Evolutionary conservation across 2,329 filamentous ascomycete genomes (phyloP), one percentile per base, ranked within the genome.

Genomic region (Trichoderma hamatum): DNA sequence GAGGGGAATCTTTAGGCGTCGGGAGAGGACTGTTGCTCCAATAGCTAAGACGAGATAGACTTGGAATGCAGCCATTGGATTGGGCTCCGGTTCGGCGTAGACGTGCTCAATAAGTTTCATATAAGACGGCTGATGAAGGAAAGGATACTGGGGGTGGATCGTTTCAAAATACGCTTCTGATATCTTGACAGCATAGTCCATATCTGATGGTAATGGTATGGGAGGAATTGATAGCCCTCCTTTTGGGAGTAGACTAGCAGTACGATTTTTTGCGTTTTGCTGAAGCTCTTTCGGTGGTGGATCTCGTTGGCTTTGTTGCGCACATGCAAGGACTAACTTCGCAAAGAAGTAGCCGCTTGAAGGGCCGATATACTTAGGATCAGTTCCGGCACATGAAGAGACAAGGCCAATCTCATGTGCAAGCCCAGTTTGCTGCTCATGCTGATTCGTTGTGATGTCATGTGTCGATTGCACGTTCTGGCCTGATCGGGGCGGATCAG

Each of bases 261-360:
- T 11, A 39, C 34, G 34, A 39, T 16, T 39, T 16, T 30, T 34
- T 7, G 34, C 21, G 28, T 30, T 36, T 43, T 28, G 34, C 9
- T 60, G 34, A 14, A n/a, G 34, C 24, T 43, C 13, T 3, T 24
- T 43, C 1, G 39, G 21, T 16, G 21, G 21, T n/a, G 24, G 56
- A 4, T 11, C 28, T 39, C 13, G 34, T 39, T 39, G 34, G 34
- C 34, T 14, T 39, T 16, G 13, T 39, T 39, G 34, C 34, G 34
- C 34, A 39, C 34, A 39, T 39, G 34, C 34, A 34, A 39, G 34
- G 11, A 43, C 21, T 13, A 60, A 36, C 34, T 60, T 43, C 19
- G 34, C 56, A 60, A 60, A 43, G 24, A 36, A 60, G 26, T 43
- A 60, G 26, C 56, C 34, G 19, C 56, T 60, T 43, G 56, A 60